These are phyloP conservation scores for Apiotrichum veenhuisii DNA, from an alignment of 1,284 basidiomycete genomes.

Conservation along the genomic window DNA sequence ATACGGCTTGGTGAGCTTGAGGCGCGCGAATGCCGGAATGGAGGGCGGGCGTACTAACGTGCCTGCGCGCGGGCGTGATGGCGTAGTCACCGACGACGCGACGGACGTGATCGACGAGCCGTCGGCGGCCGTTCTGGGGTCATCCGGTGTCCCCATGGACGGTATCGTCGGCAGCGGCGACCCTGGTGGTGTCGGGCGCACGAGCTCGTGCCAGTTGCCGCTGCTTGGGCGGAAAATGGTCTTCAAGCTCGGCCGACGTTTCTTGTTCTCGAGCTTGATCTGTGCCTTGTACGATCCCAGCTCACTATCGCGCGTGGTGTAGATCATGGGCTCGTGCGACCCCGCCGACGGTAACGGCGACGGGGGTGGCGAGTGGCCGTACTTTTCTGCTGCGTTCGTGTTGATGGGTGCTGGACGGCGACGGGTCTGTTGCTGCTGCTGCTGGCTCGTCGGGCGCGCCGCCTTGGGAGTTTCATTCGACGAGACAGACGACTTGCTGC, in stretches of 20 bases:
- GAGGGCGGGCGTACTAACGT: slow-evolving; percentile 10
- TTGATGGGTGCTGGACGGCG: slow-evolving; percentile 16
- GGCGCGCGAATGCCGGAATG: slow-evolving; percentile 12
- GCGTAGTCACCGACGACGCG: neutral
- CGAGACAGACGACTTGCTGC: neutral
- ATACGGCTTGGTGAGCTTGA: slow-evolving; percentile 11
- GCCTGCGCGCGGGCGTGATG: neutral
- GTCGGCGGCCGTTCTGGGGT: neutral
- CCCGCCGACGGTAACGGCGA: slow-evolving; percentile 5
- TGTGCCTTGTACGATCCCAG: neutral
- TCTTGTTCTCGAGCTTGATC: slow-evolving; percentile 8
- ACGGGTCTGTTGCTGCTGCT: neutral
- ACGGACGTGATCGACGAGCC: neutral
- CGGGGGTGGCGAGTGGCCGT: slow-evolving; percentile 5
- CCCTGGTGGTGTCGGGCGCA: slow-evolving; percentile 12
- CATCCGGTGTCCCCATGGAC: slow-evolving; percentile 3
- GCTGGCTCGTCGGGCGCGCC: slow-evolving; percentile 3
- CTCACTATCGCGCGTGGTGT: neutral
- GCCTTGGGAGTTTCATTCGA: neutral
- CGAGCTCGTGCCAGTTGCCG: slow-evolving; percentile 42
- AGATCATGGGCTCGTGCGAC: slow-evolving; percentile 1
- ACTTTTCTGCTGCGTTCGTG: slow-evolving; percentile 1
- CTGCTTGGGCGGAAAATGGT: slow-evolving; percentile 40
- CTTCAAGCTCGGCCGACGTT: slow-evolving; percentile 30
- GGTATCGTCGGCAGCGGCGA: slow-evolving; percentile 6